phyloP scores from a whole-genome alignment of 108 stramenopile genomes.

The Cylindrotheca fusiformis region DNA sequence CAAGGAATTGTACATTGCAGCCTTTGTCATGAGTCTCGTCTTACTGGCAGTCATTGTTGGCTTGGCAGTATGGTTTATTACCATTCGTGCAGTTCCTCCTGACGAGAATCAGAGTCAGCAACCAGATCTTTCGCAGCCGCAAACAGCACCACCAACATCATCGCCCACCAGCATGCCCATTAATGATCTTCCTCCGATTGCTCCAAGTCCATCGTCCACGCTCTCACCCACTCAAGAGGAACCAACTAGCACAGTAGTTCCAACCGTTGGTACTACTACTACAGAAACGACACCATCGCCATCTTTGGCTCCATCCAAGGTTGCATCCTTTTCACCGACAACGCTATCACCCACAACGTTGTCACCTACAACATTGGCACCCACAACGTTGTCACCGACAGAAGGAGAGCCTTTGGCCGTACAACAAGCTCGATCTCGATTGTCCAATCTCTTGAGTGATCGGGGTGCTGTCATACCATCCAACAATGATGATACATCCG shows the following conservation, averaged over 20 bases:
- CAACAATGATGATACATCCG: no score
- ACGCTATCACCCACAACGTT: background rate
- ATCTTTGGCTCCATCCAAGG: background rate
- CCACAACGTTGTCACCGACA: background rate
- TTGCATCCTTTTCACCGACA: background rate
- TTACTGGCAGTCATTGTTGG: background rate
- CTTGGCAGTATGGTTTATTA: background rate
- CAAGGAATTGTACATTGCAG: background rate
- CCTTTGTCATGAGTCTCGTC: background rate
- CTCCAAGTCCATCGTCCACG: background rate
- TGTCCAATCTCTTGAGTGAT: no score
- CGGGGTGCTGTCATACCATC: no score
- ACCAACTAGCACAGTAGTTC: background rate
- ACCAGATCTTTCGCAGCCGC: no score
- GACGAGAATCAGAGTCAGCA: no score
- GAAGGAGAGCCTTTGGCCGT: no score
- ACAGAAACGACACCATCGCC: background rate
- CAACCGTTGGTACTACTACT: background rate
- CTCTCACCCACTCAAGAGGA: background rate
- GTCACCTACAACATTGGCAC: background rate
- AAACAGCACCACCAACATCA: background rate
- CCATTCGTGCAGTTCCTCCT: no score
- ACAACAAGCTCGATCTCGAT: background rate
- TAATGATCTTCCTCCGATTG: background rate
- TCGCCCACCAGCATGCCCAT: background rate